Base-by-base conservation (phyloP, 129 eudicot species). In the Kitagawia praeruptora region DNA sequence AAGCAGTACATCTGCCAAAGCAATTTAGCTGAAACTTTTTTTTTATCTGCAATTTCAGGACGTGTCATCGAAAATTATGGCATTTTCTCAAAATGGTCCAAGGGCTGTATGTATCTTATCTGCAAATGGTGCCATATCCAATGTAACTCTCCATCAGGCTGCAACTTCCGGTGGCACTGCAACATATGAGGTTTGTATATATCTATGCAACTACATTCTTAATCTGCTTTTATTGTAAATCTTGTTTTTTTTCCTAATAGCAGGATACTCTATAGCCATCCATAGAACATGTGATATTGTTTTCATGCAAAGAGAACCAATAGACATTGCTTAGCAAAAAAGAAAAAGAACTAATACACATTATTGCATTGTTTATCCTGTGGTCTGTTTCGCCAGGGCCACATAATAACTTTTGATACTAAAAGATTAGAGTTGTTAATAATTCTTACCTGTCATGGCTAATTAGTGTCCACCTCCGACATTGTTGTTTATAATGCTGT, bases 111-210 rank as follows among this genome's bases (percentile, higher is more conserved):
- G 93, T 71, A 83, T 93, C 80, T 86, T 93, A 81, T 93, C 98
- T 76, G 98, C 93, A 34, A 89, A 78, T 80, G 98, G 98, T 83
- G 88, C 92, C 82, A 89, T 91, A 80, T 86, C 89, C 25, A 93
- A 87, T 79, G 98, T 93, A 63, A 93, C 96, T 28, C 96, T 93
- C 54, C 92, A 96, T 39, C 97, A 92, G 87, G 88, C 96, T 9
- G 92, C 98, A 54, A 93, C 93, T 19, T 93, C 96, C 38, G 98
- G 98, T 56, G 98, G 98, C 76, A 87, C 96, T 41, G 98, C 93
- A 69, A 93, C 96, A 58, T 93, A 93, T 69, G 98, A 93, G 98
- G 98, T 93, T 81, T 74, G 84, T 84, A 42, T 46, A 15, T 31
- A 77, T 66, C 51, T 82, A 9, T 8, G 25, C 28, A 67, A 31